Evolutionary conservation across 345 rosid genomes (phyloP), one percentile per base, ranked within the genome.

Genomic region (Nephelium lappaceum): DNA sequence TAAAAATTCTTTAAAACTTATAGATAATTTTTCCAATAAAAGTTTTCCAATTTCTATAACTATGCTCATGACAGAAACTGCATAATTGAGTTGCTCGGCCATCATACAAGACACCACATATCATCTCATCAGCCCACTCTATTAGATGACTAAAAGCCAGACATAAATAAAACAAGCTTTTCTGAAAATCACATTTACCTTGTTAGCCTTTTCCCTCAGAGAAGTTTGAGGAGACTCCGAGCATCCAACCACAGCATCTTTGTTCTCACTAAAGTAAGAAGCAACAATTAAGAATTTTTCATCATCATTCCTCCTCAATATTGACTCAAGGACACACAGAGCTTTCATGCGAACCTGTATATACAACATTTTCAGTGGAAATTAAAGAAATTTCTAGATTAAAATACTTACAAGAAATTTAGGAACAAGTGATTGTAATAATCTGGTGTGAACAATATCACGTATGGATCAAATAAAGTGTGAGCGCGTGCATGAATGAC

Each of bases 271-370:
- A 80, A 94, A 96, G 86, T 89, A 96, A 64, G 97, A 90, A 60
- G 90, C 84, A 51, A 90, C 80, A 78, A 86, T 67, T 55, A 89
- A 82, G 84, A 93, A 92, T 27, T 87, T 85, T 21, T 85, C 95
- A 74, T 91, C 91, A 76, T 94, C 97, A 80, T 86, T 91, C 81
- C 83, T 91, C 90, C 98, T 91, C 86, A 96, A 81, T 78, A 96
- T 84, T 76, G 97, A 87, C 82, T 94, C 99, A 67, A 96, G 95
- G 57, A 96, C 93, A 84, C 98, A 96, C 41, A 90, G 79, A 73
- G 97, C 98, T 91, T 90, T 96, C 98, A 94, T 86, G 58, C 93
- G 93, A 73, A 93, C 94, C 99, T 96, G 89, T 75, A 86, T 75
- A 79, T 78, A 69, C 66, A 63, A 77, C 10, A 67, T 19, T 9